Percentiles rank a stretch among this genome's conserved stretches.
Evolutionary conservation across 441 rosid genomes (phyloP).

Genomic region (Pelargonium myrrhifolium): DNA sequence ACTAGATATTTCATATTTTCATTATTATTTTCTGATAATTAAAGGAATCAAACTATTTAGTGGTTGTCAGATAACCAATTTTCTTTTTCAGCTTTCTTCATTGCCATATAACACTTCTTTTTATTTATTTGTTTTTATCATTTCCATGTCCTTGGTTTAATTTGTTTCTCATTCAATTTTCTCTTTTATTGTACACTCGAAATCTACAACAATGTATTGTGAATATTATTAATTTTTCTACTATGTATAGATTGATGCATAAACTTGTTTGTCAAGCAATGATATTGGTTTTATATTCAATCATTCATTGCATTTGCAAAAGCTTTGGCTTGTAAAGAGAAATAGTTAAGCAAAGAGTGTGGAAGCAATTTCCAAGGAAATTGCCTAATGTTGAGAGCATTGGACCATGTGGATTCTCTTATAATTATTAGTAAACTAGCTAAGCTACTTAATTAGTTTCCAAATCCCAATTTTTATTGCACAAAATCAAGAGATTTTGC

Average conservation of each 20-base stretch:
- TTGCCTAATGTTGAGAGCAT: not conserved
- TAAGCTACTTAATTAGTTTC: too few relatives aligned
- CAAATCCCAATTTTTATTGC: too few relatives aligned
- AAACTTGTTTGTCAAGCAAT: not conserved
- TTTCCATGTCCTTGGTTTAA: too few relatives aligned
- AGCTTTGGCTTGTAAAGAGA: not conserved
- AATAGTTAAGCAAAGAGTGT: not conserved
- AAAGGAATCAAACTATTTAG: not conserved
- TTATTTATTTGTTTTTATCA: too few relatives aligned
- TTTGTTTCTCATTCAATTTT: too few relatives aligned
- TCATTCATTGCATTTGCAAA: not conserved
- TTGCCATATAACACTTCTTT: too few relatives aligned
- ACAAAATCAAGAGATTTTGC: not conserved
- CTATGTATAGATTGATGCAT: not conserved
- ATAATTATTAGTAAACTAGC: too few relatives aligned
- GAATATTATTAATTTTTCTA: too few relatives aligned
- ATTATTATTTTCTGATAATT: not conserved
- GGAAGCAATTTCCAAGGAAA: not conserved
- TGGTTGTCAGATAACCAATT: not conserved
- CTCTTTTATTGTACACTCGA: not conserved
- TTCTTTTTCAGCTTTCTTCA: not conserved
- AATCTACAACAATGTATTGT: not conserved
- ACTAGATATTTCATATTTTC: slow-evolving; percentile 3
- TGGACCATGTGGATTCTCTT: not conserved
- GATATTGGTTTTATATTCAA: slow-evolving; percentile 1